Evolutionary conservation across 495 filamentous ascomycete species (phyloP), one percentile per base, ranked within the genome.

Genomic region (Daldinia decipiens): DNA sequence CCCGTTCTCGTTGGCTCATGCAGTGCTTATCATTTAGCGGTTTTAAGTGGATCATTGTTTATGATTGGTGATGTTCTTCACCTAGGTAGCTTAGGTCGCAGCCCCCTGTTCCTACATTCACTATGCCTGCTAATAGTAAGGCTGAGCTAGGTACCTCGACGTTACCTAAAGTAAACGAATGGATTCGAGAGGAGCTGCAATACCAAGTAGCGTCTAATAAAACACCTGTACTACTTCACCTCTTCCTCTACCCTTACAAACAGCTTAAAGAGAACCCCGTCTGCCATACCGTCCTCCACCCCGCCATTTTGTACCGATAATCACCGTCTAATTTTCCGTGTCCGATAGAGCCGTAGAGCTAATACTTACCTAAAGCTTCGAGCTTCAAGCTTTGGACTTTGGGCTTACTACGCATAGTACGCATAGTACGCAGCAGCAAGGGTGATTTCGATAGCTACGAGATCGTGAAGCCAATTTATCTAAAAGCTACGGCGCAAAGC

Each of bases 61-160:
- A 13, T 70, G 61, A 65, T 70, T 70, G 62, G 67, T 38, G 15
- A 13, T 32, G 24, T 63, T 57, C 50, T 34, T 43, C 45, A 39
- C 34, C 58, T 15, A 26, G 31, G 7, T 65, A 26, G 31, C 15
- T 65, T 1, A 9, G n/a, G n/a, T n/a, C n/a, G 52, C 56, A 32
- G 13, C 15, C 29, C 52, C 51, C 51, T 53, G 51, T 53, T 19
- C 36, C 53, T 56, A 21, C 31, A 56, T 56, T 19, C 53, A 21
- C 39, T 26, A 55, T 51, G 55, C 31, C 36, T 63, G 57, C 59
- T 72, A 67, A 67, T 67, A 67, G 63, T 71, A 72, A 72, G 69
- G 59, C 69, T 67, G 59, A 67, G 63, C 68, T 65, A 65, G 63
- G 45, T 71, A 55, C 55, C 15, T 70, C 38, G 6, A 45, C n/a